These are phyloP conservation scores for Mayamaea pseudoterrestris DNA, from an alignment of 108 stramenopile genomes.

Conservation along the genomic window DNA sequence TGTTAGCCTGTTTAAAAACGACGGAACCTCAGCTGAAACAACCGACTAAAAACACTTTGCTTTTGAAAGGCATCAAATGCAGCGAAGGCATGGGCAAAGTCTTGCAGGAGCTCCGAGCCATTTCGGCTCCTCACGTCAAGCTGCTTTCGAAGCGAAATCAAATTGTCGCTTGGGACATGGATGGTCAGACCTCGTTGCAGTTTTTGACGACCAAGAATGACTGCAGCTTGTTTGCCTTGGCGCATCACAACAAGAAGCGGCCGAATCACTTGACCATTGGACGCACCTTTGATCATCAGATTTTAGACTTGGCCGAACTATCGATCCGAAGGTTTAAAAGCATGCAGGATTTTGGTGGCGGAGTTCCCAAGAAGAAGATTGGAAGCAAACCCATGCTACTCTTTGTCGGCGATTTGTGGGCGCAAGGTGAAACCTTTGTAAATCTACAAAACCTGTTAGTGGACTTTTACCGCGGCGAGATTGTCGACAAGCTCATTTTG, in stretches of 20 bases:
- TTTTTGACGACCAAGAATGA: conserved; percentile 93
- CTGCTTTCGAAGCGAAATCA: conserved; percentile 77
- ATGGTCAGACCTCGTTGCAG: conserved; percentile 66
- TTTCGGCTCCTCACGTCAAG: conserved; percentile 76
- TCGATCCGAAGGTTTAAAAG: conserved; percentile 77
- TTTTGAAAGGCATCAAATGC: conserved; percentile 82
- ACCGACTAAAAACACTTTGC: conserved; percentile 56
- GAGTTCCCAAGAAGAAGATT: conserved; percentile 67
- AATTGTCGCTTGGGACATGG: conserved; percentile 67
- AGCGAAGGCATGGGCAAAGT: conserved; percentile 73
- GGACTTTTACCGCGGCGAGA: conserved; percentile 94
- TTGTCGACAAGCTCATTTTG: conserved; percentile 78
- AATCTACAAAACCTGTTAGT: conserved; percentile 84
- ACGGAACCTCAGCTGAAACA: conserved; percentile 63
- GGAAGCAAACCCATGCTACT: conserved; percentile 81
- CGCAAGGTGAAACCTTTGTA: conserved; percentile 25
- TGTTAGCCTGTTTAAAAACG: no score
- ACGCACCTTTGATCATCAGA: conserved; percentile 88
- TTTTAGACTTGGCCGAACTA: conserved; percentile 97
- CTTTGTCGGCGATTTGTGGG: conserved; percentile 92
- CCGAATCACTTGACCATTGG: conserved; percentile 96
- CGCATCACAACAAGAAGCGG: conserved; percentile 96
- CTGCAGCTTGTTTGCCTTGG: conserved; percentile 84
- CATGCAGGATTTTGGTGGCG: conserved; percentile 61
- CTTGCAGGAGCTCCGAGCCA: conserved; percentile 69